Evolutionary conservation across 495 filamentous ascomycete species (phyloP).

Genomic region (Penicillium turbatum): DNA sequence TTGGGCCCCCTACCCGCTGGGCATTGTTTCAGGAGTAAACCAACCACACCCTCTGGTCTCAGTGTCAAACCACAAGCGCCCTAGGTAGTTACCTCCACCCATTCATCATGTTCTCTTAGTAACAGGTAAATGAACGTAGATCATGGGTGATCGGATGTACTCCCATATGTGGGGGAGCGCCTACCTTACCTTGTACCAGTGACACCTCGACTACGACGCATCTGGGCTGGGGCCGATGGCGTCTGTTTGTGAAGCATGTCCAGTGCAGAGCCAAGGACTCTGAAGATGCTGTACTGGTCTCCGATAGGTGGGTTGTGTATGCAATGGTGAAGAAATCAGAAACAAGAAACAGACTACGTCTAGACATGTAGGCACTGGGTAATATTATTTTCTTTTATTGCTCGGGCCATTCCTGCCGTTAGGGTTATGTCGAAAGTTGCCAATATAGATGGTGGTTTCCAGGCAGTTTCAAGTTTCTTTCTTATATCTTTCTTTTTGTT

Average conservation of each 20-base stretch:
- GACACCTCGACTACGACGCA: neutral
- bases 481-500: conserved; percentile 4
- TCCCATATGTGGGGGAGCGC: neutral
- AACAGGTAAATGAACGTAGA: conserved; percentile 21
- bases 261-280: conserved; percentile 2
- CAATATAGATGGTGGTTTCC: conserved; percentile 19
- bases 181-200: neutral
- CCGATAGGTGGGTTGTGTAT: neutral
- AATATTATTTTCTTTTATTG: neutral
- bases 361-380: too few species aligned
- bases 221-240: neutral
- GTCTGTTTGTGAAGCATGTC: conserved; percentile 4
- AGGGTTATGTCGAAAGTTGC: neutral
- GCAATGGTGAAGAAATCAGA: too few species aligned
- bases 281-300: neutral
- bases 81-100: conserved; percentile 14
- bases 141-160: neutral
- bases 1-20: conserved; percentile 20
- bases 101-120: conserved; percentile 11
- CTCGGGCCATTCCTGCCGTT: neutral
- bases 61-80: conserved; percentile 13
- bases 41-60: neutral
- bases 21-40: conserved; percentile 21
- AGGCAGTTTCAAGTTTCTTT: conserved; percentile 15
- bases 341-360: neutral